Evolutionary conservation across 352 stramenopile species (phyloP).

Genomic region (Peronospora tabacina): DNA sequence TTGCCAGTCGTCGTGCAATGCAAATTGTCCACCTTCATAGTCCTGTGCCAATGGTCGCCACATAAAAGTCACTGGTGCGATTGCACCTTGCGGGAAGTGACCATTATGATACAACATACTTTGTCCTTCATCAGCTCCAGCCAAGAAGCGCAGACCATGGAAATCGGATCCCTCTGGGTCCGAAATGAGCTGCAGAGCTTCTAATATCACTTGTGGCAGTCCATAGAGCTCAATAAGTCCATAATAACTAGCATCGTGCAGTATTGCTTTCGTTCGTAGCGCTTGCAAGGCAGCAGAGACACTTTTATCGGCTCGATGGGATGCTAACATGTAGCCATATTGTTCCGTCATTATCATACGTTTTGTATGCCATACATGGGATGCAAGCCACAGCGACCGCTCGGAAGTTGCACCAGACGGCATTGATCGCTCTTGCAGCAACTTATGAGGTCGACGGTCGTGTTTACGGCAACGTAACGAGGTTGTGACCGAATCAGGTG

Average conservation of each 20-base stretch:
- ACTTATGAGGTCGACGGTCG: conserved; percentile 40
- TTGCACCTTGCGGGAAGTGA: conserved; percentile 52
- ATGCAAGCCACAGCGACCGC: conserved; percentile 43
- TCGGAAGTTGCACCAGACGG: not conserved
- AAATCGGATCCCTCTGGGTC: conserved; percentile 60
- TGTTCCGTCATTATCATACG: conserved; percentile 54
- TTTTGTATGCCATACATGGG: conserved; percentile 73
- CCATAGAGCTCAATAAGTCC: conserved; percentile 63
- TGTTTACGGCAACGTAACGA: conserved; percentile 49
- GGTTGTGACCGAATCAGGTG: conserved; percentile 1
- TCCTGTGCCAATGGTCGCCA: conserved; percentile 50
- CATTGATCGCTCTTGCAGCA: conserved; percentile 22
- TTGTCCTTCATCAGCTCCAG: conserved; percentile 40
- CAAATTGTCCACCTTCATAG: conserved; percentile 19
- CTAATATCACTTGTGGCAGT: conserved; percentile 45
- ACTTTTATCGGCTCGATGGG: conserved; percentile 50
- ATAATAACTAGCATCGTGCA: conserved; percentile 63
- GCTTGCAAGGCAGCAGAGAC: conserved; percentile 55
- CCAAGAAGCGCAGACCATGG: conserved; percentile 45
- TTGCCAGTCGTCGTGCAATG: conserved; percentile 36
- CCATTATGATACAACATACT: conserved; percentile 48
- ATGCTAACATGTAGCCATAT: conserved; percentile 44
- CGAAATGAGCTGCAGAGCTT: conserved; percentile 53
- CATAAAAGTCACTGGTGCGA: conserved; percentile 66
- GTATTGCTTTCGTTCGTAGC: conserved; percentile 36